Evolutionary conservation across 768 basidiomycete species (phyloP), one percentile per base, ranked within the genome.

Genomic region (Lepiota brunneoincarnata): DNA sequence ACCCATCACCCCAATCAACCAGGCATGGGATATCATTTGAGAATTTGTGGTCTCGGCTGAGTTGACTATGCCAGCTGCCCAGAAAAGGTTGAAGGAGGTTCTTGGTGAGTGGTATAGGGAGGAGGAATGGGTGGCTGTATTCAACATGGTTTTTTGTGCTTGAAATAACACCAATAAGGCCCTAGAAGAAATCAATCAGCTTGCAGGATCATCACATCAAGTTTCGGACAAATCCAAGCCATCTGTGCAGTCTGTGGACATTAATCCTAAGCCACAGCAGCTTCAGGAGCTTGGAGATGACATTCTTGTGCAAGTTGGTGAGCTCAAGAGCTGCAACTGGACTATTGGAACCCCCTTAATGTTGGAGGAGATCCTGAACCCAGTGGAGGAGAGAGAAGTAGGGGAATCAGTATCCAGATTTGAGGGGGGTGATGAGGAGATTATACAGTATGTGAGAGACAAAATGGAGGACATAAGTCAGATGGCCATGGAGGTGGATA

Each of bases 131-230:
- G 6, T n/a, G 12, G 12, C 48, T 36, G 52, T 49, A 23, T 36
- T 55, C 18, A 47, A 46, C 9, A 53, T 57, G 12, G 59, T 61
- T 3, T 56, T 59, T 55, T 37, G 50, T 47, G 60, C 60, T 11
- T 55, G 59, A 44, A 39, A 40, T 28, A 43, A 62, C 26, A 20
- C 23, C 17, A 18, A 20, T 2, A 14, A 18, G 5, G 61, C 63
- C 44, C 21, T 40, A 28, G 39, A 54, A 39, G 52, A 42, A 21
- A 40, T 59, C 2, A 40, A 40, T 40, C n/a, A n/a, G n/a, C n/a
- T n/a, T n/a, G n/a, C n/a, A n/a, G n/a, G n/a, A n/a, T n/a, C n/a
- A n/a, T n/a, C n/a, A n/a, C n/a, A n/a, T n/a, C n/a, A n/a, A n/a
- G n/a, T n/a, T n/a, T n/a, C n/a, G n/a, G n/a, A 20, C 14, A 40